phyloP scores from a whole-genome alignment of 2,329 filamentous ascomycete genomes.

The Penicillium sp. region DNA sequence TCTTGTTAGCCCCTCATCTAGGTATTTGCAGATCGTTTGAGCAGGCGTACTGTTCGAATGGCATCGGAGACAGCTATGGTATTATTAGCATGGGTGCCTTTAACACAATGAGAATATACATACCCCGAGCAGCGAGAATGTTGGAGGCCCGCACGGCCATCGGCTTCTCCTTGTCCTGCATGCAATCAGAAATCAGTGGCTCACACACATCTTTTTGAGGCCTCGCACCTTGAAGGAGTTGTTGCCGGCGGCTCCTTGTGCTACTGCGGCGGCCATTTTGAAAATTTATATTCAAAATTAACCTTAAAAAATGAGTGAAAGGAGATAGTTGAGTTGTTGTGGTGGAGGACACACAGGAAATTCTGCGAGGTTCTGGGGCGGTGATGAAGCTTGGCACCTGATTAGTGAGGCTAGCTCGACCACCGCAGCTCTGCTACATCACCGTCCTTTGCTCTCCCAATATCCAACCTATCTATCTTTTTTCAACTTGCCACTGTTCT shows the following conservation, averaged over 20 bases:
- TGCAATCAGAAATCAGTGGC: constrained; percentile 40
- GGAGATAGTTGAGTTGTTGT: constrained; percentile 21
- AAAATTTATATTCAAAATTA: constrained; percentile 28
- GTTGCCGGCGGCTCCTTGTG: constrained; percentile 55
- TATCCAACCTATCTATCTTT: constrained; percentile 23
- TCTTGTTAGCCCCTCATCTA: constrained; percentile 41
- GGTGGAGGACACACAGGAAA: constrained; percentile 34
- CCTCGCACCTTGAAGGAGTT: constrained; percentile 62
- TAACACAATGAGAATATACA: constrained; percentile 19
- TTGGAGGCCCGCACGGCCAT: constrained; percentile 94
- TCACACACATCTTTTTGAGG: constrained; percentile 28
- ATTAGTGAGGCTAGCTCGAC: constrained; percentile 40
- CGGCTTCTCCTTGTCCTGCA: constrained; percentile 90
- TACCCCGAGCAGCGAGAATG: constrained; percentile 95
- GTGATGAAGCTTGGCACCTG: constrained; percentile 41
- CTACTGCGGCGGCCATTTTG: constrained; percentile 52
- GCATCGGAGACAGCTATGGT: constrained; percentile 86
- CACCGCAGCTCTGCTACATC: constrained; percentile 36
- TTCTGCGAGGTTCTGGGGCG: constrained; percentile 42
- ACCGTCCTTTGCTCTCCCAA: constrained; percentile 18
- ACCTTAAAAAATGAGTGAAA: constrained; percentile 24
- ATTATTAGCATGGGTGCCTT: constrained; percentile 27
- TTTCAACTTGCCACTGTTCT: constrained; percentile 9
- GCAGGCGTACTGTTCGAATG: constrained; percentile 69
- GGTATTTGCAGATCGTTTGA: constrained; percentile 12